Percentiles rank a stretch among this genome's conserved stretches.
phyloP scores from a whole-genome alignment of 768 basidiomycete genomes.

The Phanerochaete carnosa region DNA sequence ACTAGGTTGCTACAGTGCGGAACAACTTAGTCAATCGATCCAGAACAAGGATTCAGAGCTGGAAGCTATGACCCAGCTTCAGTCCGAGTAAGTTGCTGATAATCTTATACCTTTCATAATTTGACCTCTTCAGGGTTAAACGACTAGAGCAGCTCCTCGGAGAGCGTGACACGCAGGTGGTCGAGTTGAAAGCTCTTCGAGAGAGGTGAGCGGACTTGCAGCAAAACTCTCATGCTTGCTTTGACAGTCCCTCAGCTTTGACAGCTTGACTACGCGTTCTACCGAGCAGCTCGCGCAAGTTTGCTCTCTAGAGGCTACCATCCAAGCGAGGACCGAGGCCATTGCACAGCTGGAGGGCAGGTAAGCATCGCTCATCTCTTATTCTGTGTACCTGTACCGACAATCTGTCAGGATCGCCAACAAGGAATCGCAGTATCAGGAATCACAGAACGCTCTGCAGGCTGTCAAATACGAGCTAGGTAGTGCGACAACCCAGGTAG shows the following conservation, averaged over 20 bases:
- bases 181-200: slow-evolving; percentile 3
- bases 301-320: neutral
- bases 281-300: neutral
- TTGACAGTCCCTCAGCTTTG: neutral
- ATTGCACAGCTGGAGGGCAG: neutral
- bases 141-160: neutral
- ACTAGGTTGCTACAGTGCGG: slow-evolving; percentile 5
- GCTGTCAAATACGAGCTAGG: slow-evolving; percentile 9
- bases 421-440: neutral
- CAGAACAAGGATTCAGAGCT: slow-evolving; percentile 13
- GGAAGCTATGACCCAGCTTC: slow-evolving; percentile 1
- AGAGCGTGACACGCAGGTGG: slow-evolving; percentile 4
- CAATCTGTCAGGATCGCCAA: neutral
- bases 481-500: slow-evolving; percentile 10
- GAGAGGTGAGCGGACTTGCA: slow-evolving; percentile 10
- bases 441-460: neutral
- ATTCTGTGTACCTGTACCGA: neutral
- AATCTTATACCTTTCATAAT: neutral
- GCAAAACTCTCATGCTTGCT: neutral
- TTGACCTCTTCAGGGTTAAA: neutral
- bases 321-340: slow-evolving; percentile 2
- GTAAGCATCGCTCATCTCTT: neutral
- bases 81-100: slow-evolving; percentile 11
- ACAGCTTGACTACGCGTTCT: neutral
- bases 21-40: slow-evolving; percentile 1